Evolutionary conservation across 2,329 filamentous ascomycete genomes (phyloP).

Genomic region (Penicillium sp.): DNA sequence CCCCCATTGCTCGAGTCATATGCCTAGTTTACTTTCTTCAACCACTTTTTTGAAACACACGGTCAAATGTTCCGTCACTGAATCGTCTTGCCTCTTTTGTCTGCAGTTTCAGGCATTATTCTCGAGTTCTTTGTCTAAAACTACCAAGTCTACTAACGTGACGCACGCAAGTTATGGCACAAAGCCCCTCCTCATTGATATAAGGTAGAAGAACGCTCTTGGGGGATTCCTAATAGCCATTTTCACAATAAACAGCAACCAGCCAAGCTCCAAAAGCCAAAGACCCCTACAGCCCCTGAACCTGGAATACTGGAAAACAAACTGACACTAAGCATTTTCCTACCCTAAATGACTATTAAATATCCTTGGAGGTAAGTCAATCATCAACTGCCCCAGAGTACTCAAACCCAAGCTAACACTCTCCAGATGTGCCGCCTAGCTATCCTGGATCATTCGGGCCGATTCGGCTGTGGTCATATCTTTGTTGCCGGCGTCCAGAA

Average conservation of each 20-base stretch:
- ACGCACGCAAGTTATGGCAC: background rate
- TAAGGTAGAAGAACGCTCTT: background rate
- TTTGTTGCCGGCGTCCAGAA: slow-evolving; percentile 4
- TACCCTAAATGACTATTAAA: background rate
- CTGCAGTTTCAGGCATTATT: background rate
- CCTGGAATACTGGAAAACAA: background rate
- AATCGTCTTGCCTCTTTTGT: background rate
- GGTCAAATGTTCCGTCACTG: background rate
- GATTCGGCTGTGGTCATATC: slow-evolving; percentile 13
- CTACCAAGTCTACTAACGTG: background rate
- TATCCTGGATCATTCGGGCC: slow-evolving; percentile 9
- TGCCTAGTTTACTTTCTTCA: background rate
- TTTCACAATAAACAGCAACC: background rate
- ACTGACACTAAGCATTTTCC: background rate
- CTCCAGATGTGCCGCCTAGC: slow-evolving; percentile 11
- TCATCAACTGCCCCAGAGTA: background rate
- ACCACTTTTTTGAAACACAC: background rate
- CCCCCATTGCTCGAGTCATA: background rate
- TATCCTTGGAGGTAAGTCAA: background rate
- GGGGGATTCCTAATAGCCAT: no score
- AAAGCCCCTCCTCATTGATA: background rate
- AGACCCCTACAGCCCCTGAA: background rate
- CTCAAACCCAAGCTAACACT: background rate
- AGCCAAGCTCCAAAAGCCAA: background rate
- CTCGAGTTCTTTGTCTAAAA: background rate